Evolutionary conservation across 2,329 filamentous ascomycete genomes (phyloP), one percentile per base, ranked within the genome.

Genomic region (Neonectria punicea): DNA sequence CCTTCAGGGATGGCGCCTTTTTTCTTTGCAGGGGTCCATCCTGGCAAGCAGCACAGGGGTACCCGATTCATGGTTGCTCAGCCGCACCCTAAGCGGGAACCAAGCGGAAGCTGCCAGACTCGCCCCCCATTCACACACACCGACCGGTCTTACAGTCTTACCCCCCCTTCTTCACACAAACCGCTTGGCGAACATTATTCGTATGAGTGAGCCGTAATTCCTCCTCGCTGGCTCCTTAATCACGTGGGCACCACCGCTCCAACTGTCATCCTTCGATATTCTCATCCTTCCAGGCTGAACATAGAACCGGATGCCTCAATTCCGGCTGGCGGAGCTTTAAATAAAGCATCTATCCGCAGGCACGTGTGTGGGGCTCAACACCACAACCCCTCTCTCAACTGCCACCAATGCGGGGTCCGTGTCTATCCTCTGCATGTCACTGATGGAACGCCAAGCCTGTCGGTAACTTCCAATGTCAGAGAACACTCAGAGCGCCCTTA

Each of bases 21-120:
- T 41, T 30, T 5, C 25, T 25, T 6, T 47, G 41, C 58, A 47
- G 41, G 58, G 57, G 49, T 30, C 28, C n/a, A 51, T 16, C 39
- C 43, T 20, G 47, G 28, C n/a, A 30, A 22, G 20, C 44, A 28
- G 39, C 49, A 34, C 53, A 58, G 50, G 49, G 55, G 50, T 58
- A 13, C 54, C 43, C 25, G 44, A 50, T 63, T 54, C 54, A 49
- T 58, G 54, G 30, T 30, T 58, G 55, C 61, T 63, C 61, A 63
- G 61, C 61, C 61, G 55, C 61, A 55, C 61, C 34, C 61, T 54
- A 63, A 63, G 49, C 54, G 54, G 60, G 49, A 63, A 53, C 49
- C 60, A 39, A 62, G 39, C 51, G 28, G 53, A 60, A 53, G 57
- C 57, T 44, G 25, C 46, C 36, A 49, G 60, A 25, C 25, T 25